A percentile compares a stretch with the other conserved stretches of the same genome.
Conservation (phyloP, 2,329 filamentous ascomycete genomes). For the Berkeleyomyces rouxiae region DNA sequence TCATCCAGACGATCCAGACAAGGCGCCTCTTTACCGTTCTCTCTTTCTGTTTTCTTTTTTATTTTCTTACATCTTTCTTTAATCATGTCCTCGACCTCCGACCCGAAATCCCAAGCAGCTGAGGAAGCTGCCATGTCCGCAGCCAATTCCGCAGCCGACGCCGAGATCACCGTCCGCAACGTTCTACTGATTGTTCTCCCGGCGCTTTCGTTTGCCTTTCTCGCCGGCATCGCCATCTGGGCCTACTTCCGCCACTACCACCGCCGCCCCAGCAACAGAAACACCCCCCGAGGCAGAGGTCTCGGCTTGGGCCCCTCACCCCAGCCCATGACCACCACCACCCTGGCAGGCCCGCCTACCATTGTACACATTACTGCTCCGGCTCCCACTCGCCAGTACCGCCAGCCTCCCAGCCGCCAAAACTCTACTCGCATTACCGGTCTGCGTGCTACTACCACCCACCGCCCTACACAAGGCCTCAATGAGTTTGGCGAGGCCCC, state of each 20-base stretch:
- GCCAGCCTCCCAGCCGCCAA: not conserved
- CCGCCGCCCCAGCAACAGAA: not conserved
- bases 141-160: not conserved
- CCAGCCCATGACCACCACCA: not conserved
- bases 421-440: not conserved
- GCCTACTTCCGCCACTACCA: not conserved
- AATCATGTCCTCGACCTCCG: not conserved
- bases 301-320: not conserved
- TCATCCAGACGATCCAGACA: no score
- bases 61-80: not conserved
- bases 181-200: not conserved
- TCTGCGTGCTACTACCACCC: not conserved
- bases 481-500: slow-evolving; percentile 6
- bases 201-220: not conserved
- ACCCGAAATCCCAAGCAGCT: not conserved
- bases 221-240: not conserved
- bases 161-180: not conserved
- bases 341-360: not conserved
- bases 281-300: not conserved
- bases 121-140: not conserved
- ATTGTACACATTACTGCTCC: not conserved
- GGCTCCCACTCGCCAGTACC: not conserved
- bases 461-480: slow-evolving; percentile 1
- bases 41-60: not conserved
- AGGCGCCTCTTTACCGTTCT: not conserved